Evolutionary conservation across 169 alveolate species (phyloP).

Genomic region (Neospora caninum): DNA sequence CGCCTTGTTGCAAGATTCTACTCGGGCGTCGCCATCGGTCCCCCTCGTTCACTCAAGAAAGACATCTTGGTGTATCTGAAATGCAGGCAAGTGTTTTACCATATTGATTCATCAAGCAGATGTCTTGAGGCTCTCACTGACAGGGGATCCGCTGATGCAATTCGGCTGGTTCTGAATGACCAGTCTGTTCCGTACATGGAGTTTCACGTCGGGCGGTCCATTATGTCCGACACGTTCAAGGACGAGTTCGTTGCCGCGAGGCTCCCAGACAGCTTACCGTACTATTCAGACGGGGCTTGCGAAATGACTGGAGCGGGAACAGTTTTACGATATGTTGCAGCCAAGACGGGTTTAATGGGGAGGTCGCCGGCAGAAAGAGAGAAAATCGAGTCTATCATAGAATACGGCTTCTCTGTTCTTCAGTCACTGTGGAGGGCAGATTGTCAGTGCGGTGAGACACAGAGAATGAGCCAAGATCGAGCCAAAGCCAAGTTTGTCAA

Average conservation of each 20-base stretch:
- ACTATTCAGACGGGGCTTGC: conserved; percentile 21
- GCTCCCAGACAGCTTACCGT: conserved; percentile 13
- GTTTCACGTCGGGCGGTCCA: conserved; percentile 28
- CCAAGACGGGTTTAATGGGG: conserved; percentile 1
- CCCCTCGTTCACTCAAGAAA: neutral
- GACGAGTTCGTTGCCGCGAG: conserved; percentile 4
- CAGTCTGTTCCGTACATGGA: conserved; percentile 15
- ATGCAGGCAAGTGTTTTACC: conserved; percentile 3
- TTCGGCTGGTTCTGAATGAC: conserved; percentile 30
- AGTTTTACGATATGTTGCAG: neutral
- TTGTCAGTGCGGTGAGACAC: conserved; percentile 17
- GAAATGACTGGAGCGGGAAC: conserved; percentile 20
- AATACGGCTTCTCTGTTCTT: neutral
- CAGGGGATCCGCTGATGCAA: conserved; percentile 40
- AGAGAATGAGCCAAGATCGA: conserved; percentile 4
- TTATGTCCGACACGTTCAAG: neutral
- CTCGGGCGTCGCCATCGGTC: conserved; percentile 11
- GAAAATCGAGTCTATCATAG: neutral
- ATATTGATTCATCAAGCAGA: too few species aligned
- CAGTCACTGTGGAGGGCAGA: conserved; percentile 30
- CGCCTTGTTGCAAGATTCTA: neutral
- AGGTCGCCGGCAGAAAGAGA: neutral
- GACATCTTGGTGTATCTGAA: conserved; percentile 11
- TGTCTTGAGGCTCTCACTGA: neutral
- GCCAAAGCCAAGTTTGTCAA: conserved; percentile 15